Conservation (phyloP, 176 grass and related monocot genomes). For the Musa itinerans region DNA sequence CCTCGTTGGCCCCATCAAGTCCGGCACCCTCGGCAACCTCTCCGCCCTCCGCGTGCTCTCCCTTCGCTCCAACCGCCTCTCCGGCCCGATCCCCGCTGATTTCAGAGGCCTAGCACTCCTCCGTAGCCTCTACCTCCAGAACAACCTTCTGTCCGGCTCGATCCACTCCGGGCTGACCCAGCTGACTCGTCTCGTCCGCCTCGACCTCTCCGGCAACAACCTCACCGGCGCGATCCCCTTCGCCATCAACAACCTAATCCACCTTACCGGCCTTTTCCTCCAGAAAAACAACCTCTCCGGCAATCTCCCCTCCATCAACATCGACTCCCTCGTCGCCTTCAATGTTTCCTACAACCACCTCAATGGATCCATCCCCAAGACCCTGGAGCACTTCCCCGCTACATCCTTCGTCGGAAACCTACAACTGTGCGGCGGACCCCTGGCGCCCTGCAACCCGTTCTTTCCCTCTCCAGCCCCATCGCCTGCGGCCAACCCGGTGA, state of each 20-base stretch:
- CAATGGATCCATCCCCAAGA: slow-evolving; percentile 51
- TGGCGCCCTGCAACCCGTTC: slow-evolving; percentile 30
- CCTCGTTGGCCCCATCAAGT: slow-evolving; percentile 37
- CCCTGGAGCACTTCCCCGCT: slow-evolving; percentile 30
- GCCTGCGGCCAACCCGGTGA: not conserved
- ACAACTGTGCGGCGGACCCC: slow-evolving; percentile 48
- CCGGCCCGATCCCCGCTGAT: slow-evolving; percentile 43
- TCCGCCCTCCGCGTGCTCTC: slow-evolving; percentile 37
- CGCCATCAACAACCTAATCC: slow-evolving; percentile 38
- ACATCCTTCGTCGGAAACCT: slow-evolving; percentile 53
- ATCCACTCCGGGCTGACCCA: slow-evolving; percentile 49
- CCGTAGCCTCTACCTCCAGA: slow-evolving; percentile 37
- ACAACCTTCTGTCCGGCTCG: slow-evolving; percentile 58
- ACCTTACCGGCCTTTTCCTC: slow-evolving; percentile 53
- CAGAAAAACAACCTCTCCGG: slow-evolving; percentile 62
- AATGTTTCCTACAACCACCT: slow-evolving; percentile 71
- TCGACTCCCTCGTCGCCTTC: slow-evolving; percentile 31
- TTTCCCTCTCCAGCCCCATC: slow-evolving; percentile 47
- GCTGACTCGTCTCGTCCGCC: slow-evolving; percentile 36
- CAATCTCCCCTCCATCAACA: slow-evolving; percentile 44
- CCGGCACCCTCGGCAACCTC: slow-evolving; percentile 31
- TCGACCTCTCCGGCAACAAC: slow-evolving; percentile 64
- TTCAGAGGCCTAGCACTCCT: slow-evolving; percentile 32
- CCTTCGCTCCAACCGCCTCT: slow-evolving; percentile 67
- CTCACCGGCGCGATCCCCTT: slow-evolving; percentile 53